A percentile compares a stretch with the other conserved stretches of the same genome.
phyloP scores from a whole-genome alignment of 345 rosid genomes.

The Camelina sativa region DNA sequence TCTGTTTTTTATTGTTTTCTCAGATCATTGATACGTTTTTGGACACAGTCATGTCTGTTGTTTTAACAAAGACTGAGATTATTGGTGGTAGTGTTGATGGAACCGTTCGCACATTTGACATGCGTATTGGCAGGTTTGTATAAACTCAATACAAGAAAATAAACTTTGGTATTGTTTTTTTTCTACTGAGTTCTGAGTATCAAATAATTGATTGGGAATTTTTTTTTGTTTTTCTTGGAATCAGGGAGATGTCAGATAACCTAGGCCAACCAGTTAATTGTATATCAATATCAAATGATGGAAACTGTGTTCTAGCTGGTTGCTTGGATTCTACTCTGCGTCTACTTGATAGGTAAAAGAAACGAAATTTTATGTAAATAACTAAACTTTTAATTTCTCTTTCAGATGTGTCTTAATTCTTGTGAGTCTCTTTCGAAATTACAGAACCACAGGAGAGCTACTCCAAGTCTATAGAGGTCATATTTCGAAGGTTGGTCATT shows the following conservation, averaged over 20 bases:
- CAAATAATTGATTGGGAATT: not conserved
- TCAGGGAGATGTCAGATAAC: constrained; percentile 84
- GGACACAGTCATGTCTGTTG: constrained; percentile 96
- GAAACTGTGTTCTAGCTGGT: constrained; percentile 86
- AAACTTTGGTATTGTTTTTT: not conserved
- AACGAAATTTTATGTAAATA: not conserved
- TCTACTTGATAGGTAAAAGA: constrained; percentile 75
- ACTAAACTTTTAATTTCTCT: no score
- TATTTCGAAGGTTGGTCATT: constrained; percentile 75
- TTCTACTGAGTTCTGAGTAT: not conserved
- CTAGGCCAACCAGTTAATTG: constrained; percentile 96
- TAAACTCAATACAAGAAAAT: not conserved
- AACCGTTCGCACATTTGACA: constrained; percentile 95
- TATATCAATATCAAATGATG: constrained; percentile 88
- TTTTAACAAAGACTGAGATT: constrained; percentile 87
- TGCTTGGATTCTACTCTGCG: constrained; percentile 90
- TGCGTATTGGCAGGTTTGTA: constrained; percentile 86
- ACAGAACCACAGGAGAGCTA: constrained; percentile 81
- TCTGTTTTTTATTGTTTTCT: not conserved
- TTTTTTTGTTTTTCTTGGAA: not conserved
- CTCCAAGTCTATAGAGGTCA: constrained; percentile 96
- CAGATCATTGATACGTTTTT: constrained; percentile 83
- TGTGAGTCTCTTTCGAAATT: constrained; percentile 25
- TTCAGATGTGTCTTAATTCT: constrained; percentile 5
- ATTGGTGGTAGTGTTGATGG: constrained; percentile 99